A percentile compares a stretch with the other conserved stretches of the same genome.
Conservation (phyloP, 176 grass and related monocot genomes). For the Bromus sterilis region DNA sequence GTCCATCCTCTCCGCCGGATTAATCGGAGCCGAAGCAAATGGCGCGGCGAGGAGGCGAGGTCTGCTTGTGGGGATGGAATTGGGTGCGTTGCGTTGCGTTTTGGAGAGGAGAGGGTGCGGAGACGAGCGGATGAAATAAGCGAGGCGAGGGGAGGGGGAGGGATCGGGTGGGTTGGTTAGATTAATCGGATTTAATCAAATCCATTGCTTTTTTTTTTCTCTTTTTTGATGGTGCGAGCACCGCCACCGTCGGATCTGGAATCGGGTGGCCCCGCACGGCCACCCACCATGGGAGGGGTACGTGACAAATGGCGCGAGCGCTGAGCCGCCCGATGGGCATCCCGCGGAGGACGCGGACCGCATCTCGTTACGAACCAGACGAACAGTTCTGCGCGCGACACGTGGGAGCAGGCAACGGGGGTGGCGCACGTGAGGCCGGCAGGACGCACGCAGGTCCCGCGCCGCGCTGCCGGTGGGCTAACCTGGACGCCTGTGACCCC, state of each 20-base stretch:
- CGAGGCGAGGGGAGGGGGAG: no score
- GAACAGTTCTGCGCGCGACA: not conserved
- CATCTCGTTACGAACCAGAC: not conserved
- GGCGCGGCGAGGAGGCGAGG: not conserved
- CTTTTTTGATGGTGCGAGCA: not conserved
- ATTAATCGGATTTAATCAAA: not conserved
- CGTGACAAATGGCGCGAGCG: not conserved
- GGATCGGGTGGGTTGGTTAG: not conserved
- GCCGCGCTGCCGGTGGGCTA: not conserved
- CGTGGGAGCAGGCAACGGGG: not conserved
- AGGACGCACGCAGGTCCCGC: conserved; percentile 11
- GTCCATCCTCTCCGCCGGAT: conserved; percentile 8
- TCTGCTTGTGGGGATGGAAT: not conserved
- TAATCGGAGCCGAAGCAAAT: not conserved
- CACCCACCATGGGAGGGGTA: not conserved
- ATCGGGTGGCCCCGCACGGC: not conserved
- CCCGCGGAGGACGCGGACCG: not conserved
- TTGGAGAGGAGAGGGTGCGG: not conserved
- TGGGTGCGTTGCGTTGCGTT: conserved; percentile 42
- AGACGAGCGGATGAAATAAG: conserved; percentile 33
- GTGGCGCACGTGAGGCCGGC: conserved; percentile 27
- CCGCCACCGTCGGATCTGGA: not conserved
- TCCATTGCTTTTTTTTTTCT: not conserved
- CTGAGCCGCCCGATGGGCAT: not conserved
- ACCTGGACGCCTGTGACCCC: not conserved